phyloP scores from a whole-genome alignment of 257 asterid species.

The Catharanthus roseus region DNA sequence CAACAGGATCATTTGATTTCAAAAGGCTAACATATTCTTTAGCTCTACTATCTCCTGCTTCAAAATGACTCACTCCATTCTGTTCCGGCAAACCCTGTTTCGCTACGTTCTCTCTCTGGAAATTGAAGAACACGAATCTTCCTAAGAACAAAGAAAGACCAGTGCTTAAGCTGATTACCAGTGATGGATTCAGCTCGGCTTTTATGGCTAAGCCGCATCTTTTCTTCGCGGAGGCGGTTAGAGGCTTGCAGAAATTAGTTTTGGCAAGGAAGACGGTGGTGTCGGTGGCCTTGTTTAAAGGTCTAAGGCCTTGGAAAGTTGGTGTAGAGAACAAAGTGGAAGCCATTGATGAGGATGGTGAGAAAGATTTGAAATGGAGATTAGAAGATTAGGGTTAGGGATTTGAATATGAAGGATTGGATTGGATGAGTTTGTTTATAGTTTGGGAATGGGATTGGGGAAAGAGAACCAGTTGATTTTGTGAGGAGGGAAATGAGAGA shows the following conservation, averaged over 20 bases:
- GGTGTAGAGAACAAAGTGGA: constrained; percentile 71
- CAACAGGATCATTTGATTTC: constrained; percentile 92
- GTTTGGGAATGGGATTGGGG: constrained; percentile 15
- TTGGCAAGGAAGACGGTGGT: constrained; percentile 23
- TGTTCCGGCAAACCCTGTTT: constrained; percentile 87
- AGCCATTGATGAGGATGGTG: constrained; percentile 40
- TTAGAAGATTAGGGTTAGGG: background rate
- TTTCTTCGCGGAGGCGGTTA: constrained; percentile 34
- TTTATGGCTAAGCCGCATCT: constrained; percentile 26
- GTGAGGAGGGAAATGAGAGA: constrained; percentile 47
- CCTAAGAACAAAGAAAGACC: constrained; percentile 85
- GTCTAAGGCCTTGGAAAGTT: constrained; percentile 78
- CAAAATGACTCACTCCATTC: constrained; percentile 80
- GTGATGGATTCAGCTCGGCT: constrained; percentile 68
- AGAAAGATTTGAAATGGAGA: background rate
- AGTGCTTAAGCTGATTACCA: constrained; percentile 89
- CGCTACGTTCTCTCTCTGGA: constrained; percentile 94
- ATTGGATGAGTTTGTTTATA: background rate
- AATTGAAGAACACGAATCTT: constrained; percentile 86
- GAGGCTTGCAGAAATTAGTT: constrained; percentile 22
- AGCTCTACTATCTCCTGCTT: constrained; percentile 86
- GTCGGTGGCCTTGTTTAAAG: constrained; percentile 69
- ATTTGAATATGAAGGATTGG: no score
- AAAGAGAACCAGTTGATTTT: constrained; percentile 22
- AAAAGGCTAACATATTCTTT: constrained; percentile 91